Conservation (phyloP, 371 early-diverging fungal genomes). For the Rhizomucor pusillus region DNA sequence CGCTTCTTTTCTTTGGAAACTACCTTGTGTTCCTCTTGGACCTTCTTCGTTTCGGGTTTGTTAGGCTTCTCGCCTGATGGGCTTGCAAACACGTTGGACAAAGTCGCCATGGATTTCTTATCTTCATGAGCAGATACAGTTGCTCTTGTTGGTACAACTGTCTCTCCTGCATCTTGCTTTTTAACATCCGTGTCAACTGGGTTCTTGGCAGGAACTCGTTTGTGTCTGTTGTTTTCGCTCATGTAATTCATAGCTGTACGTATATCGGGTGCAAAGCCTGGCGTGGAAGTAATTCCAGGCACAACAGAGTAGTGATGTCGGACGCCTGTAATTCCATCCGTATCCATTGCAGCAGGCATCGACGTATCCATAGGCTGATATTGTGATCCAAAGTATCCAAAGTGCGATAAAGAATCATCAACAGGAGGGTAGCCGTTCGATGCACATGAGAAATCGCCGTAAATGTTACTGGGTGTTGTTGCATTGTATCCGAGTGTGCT, state of each 20-base stretch:
- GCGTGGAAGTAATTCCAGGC: conserved; percentile 22
- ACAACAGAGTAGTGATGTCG: conserved; percentile 33
- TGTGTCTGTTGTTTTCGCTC: conserved; percentile 13
- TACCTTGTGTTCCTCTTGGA: not conserved
- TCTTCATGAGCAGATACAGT: conserved; percentile 14
- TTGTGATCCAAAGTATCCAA: conserved; percentile 1
- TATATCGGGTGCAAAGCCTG: conserved; percentile 30
- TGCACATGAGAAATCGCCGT: not conserved
- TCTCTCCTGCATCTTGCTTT: conserved; percentile 16
- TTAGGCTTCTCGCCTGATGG: conserved; percentile 6
- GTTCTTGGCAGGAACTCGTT: conserved; percentile 8
- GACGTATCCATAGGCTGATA: not conserved
- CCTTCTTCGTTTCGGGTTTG: conserved; percentile 4
- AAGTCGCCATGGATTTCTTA: conserved; percentile 33
- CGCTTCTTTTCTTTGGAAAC: conserved; percentile 2
- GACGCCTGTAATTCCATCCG: conserved; percentile 15
- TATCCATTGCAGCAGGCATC: not conserved
- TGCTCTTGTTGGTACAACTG: conserved; percentile 22
- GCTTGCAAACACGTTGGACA: conserved; percentile 30
- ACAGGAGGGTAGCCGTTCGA: not conserved
- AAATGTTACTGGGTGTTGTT: not conserved
- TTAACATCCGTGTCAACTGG: conserved; percentile 13
- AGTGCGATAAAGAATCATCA: not conserved
- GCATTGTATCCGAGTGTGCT: conserved; percentile 4
- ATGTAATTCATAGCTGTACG: conserved; percentile 35